Base-by-base conservation (phyloP, 2,329 filamentous ascomycete genomes). In the Calonectria pseudoturangicola region DNA sequence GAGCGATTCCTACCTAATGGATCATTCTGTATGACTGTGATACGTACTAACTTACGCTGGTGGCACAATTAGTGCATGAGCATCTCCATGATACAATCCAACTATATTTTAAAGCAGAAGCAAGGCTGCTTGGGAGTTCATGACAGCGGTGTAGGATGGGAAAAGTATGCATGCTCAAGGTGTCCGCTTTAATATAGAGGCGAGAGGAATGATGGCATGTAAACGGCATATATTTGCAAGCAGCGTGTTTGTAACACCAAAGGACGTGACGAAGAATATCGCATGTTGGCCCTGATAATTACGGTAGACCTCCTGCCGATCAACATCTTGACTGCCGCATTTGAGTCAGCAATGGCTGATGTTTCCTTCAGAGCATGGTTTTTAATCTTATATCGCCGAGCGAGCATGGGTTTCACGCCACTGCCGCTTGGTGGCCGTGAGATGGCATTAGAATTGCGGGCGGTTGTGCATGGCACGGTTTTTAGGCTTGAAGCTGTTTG, bases 401-500 rank as follows among this genome's bases (percentile, higher is more conserved):
- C 36, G 54, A 39, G 18, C 36, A 33, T 39, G 21, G 12, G n/a
- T 1, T 39, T 58, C 54, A 39, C 54, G 54, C 54, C 54, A 58
- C 54, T 58, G 33, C 30, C 30, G 30, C 33, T 54, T 7, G 33
- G 30, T 58, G 54, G 54, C 54, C 36, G 54, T 33, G 54, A 33
- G 54, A 58, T 6, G 54, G 33, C 33, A 58, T 58, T 58, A 39
- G n/a, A 2, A 58, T 58, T 8, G 7, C 3, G 54, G 54, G n/a
- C n/a, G 36, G 15, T 6, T 25, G 12, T n/a, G 10, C 21, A 12
- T 58, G 54, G 54, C n/a, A 27, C 33, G 54, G 33, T 36, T 21
- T 58, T 58, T 58, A 58, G 33, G 21, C 54, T 58, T 58, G 54
- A 58, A 21, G 54, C 54, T 58, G 54, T 39, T 28, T 16, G 18